These are phyloP conservation scores for Citrus cavaleriei DNA, from an alignment of 345 rosid genomes.

Conservation along the genomic window DNA sequence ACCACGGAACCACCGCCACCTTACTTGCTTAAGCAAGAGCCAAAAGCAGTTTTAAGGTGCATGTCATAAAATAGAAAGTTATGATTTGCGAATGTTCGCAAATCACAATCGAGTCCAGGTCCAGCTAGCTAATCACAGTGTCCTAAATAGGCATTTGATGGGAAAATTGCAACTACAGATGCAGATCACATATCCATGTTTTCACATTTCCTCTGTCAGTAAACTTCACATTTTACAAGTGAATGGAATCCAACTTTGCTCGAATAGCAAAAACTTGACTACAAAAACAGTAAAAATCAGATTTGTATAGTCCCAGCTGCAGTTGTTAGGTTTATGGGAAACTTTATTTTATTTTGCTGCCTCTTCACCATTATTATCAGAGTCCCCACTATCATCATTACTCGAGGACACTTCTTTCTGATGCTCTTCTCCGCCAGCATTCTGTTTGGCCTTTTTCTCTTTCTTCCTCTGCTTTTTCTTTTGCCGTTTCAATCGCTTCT, in stretches of 20 bases:
- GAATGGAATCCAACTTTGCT: not conserved
- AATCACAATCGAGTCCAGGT: not conserved
- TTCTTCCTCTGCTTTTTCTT: slow-evolving; percentile 75
- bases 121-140: not conserved
- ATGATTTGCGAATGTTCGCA: not conserved
- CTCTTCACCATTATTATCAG: slow-evolving; percentile 40
- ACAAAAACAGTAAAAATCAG: not conserved
- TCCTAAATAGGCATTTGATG: not conserved
- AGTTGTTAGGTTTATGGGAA: not conserved
- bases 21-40: not conserved
- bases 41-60: not conserved
- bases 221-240: slow-evolving; percentile 1
- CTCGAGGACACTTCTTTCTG: slow-evolving; percentile 47
- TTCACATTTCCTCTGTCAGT: not conserved
- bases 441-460: slow-evolving; percentile 56
- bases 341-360: slow-evolving; percentile 11
- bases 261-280: not conserved
- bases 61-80: not conserved
- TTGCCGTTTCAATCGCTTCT: slow-evolving; percentile 82
- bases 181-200: not conserved
- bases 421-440: slow-evolving; percentile 38
- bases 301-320: not conserved
- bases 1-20: not conserved
- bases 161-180: not conserved
- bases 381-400: slow-evolving; percentile 39